Base-by-base conservation (phyloP, 805 yeast genomes). In the Zygosaccharomyces bisporus region DNA sequence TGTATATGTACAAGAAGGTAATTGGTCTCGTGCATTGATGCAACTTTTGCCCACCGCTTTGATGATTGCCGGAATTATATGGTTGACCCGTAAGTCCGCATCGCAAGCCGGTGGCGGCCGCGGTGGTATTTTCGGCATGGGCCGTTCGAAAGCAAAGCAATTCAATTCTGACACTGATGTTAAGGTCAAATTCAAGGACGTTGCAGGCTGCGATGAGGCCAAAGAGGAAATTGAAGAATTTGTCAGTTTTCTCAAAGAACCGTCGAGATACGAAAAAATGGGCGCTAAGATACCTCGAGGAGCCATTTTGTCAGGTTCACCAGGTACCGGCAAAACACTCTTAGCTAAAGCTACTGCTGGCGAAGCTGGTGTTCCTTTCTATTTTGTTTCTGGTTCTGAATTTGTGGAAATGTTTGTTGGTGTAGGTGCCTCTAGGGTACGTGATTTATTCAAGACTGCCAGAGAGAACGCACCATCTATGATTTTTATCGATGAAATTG, bases 221-320 rank as follows among this genome's bases (percentile, higher is more conserved):
- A 93, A 93, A 67, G 91, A 83, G 54, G 99, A 93, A 68, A 90
- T 93, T 50, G 87, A 89, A 95, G 99, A 93, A 67, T 93, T 93
- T 73, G 99, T 93, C 42, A 80, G 83, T 55, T 93, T 95, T 63
- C 77, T 93, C 67, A 86, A 91, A 63, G 79, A 88, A 53, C 99
- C 99, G 7, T 73, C 75, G 44, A 87, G 89, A 63, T 93, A 90
- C 67, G 97, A 90, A 64, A 79, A 80, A 48, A 73, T 93, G 46
- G 99, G 99, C 31, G 99, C 98, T 31, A 87, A 89, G 64, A 93
- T 93, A 54, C 99, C 99, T 38, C 80, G 98, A 63, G 99, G 99
- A 56, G 99, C 99, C 7, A 87, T 93, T 48, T 71, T 93, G 45
- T 85, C 96, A 1, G 99, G 99, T 39, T 96, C 99, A 13, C 99